Conservation (phyloP, 2,329 filamentous ascomycete genomes). For the Fusarium globosum region DNA sequence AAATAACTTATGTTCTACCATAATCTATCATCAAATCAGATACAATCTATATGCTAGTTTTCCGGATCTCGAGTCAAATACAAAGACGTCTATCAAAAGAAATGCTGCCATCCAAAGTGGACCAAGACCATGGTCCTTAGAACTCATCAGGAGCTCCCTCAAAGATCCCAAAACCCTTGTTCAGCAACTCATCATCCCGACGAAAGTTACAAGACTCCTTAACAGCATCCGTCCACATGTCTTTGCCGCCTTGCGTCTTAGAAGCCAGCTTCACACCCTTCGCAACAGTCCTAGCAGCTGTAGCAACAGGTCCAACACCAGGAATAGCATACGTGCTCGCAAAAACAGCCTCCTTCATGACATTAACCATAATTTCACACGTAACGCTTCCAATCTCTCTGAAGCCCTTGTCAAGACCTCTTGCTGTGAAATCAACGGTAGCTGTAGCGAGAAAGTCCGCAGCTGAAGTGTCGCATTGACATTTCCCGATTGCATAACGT, state of each 20-base stretch:
- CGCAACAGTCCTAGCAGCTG: not conserved
- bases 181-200: not conserved
- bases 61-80: fast-evolving
- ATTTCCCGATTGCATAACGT: not conserved
- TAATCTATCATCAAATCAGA: not conserved
- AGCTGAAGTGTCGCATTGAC: not conserved
- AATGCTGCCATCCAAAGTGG: no score
- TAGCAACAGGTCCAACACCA: not conserved
- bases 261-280: not conserved
- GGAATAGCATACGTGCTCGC: not conserved
- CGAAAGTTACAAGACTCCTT: not conserved
- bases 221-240: not conserved
- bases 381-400: not conserved
- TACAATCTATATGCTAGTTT: not conserved
- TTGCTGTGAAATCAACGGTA: not conserved
- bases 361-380: not conserved
- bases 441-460: not conserved
- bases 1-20: not conserved
- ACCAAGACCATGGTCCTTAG: not conserved
- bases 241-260: not conserved
- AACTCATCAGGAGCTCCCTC: not conserved
- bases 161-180: not conserved
- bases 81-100: not conserved
- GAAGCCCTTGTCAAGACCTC: not conserved
- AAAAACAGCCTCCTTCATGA: not conserved